phyloP scores from a whole-genome alignment of 306 rosid genomes.

The Boehmeria nivea region DNA sequence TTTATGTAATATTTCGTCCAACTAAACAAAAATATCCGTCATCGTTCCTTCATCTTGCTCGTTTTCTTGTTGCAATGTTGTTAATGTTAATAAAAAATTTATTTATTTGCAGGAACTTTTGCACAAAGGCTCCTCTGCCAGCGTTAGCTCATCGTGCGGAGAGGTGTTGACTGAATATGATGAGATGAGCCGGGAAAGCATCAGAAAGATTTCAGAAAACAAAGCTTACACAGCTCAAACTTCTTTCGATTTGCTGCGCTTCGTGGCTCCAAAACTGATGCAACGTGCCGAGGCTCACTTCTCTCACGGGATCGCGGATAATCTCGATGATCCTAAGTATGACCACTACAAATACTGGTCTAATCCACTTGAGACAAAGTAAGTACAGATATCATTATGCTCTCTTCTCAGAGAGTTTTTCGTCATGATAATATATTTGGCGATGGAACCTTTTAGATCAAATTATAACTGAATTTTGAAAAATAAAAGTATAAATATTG shows the following conservation, averaged over 20 bases:
- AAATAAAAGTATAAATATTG: no score
- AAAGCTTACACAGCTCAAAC: conserved; percentile 45
- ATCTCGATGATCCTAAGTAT: conserved; percentile 66
- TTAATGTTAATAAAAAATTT: neutral
- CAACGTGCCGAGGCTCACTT: conserved; percentile 63
- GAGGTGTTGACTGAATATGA: conserved; percentile 47
- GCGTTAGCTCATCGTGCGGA: conserved; percentile 35
- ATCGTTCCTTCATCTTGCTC: no score
- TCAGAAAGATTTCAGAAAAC: conserved; percentile 25
- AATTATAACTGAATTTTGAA: no score
- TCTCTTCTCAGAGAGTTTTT: neutral
- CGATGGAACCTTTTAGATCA: no score
- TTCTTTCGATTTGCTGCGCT: conserved; percentile 43
- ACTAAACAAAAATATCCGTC: no score
- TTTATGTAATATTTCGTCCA: no score
- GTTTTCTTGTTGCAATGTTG: no score
- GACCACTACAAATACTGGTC: conserved; percentile 76
- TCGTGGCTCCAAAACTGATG: conserved; percentile 57
- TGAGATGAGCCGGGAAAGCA: conserved; percentile 45
- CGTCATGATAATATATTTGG: no score
- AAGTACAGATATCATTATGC: conserved; percentile 21
- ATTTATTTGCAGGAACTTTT: conserved; percentile 37
- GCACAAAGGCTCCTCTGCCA: conserved; percentile 20
- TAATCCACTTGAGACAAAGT: conserved; percentile 80
- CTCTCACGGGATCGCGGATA: conserved; percentile 75